Conservation (phyloP, 495 filamentous ascomycete species). For the Trichoderma asperelloides region DNA sequence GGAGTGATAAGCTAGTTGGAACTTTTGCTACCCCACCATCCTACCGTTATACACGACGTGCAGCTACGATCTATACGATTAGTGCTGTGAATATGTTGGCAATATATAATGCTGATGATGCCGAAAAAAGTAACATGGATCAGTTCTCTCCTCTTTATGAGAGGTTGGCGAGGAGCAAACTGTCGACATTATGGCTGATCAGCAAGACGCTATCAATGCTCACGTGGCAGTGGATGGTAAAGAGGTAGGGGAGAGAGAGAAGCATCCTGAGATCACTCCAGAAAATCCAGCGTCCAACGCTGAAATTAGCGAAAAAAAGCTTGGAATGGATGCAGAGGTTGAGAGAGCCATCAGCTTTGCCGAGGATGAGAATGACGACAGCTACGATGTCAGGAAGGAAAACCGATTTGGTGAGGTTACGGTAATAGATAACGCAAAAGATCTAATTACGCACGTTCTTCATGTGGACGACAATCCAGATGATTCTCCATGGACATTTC, state of each 20-base stretch:
- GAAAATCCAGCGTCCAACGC: neutral
- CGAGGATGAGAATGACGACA: neutral
- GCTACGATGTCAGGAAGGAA: conserved; percentile 13
- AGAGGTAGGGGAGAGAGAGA: neutral
- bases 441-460: conserved; percentile 25
- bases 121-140: neutral
- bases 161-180: neutral
- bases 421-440: conserved; percentile 14
- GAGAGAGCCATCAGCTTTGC: neutral
- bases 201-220: neutral
- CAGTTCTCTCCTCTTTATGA: neutral
- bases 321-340: neutral
- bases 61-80: neutral
- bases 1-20: neutral
- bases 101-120: neutral
- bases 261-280: neutral
- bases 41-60: neutral
- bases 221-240: neutral
- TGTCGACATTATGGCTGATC: neutral
- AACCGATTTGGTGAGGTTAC: conserved; percentile 8
- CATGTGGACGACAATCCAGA: conserved; percentile 27
- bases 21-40: neutral
- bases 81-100: neutral
- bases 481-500: conserved; percentile 24
- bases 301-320: neutral